Evolutionary conservation across 2,329 filamentous ascomycete species (phyloP).

Genomic region (Penicillium sp.): DNA sequence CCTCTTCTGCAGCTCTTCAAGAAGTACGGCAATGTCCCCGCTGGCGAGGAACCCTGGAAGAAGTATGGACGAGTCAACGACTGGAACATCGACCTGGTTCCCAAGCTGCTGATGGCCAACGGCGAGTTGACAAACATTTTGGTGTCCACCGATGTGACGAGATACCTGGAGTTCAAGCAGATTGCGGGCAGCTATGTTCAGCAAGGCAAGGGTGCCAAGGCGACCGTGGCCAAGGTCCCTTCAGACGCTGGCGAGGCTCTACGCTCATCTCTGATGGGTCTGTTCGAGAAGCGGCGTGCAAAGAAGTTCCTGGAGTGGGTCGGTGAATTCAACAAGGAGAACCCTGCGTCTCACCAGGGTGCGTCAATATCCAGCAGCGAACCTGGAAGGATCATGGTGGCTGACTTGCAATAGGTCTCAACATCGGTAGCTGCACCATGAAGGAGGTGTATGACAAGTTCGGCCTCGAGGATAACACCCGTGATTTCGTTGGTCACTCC

Average conservation of each 20-base stretch:
- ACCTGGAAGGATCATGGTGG: slow-evolving; percentile 1
- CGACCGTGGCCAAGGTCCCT: slow-evolving; percentile 94
- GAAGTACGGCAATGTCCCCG: slow-evolving; percentile 82
- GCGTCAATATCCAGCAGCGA: slow-evolving; percentile 34
- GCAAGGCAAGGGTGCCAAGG: slow-evolving; percentile 78
- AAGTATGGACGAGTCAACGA: slow-evolving; percentile 95
- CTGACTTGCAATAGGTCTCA: slow-evolving; percentile 64
- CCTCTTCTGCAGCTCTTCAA: slow-evolving; percentile 77
- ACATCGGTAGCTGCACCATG: slow-evolving; percentile 81
- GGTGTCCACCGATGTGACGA: slow-evolving; percentile 88
- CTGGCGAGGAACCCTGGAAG: slow-evolving; percentile 92
- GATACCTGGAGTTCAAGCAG: slow-evolving; percentile 90
- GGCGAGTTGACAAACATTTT: slow-evolving; percentile 98
- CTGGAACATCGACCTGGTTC: slow-evolving; percentile 99
- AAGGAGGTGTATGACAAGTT: slow-evolving; percentile 99
- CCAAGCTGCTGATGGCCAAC: slow-evolving; percentile 98
- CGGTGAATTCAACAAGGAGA: slow-evolving; percentile 78
- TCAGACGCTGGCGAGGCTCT: slow-evolving; percentile 90
- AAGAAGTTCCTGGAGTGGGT: slow-evolving; percentile 98
- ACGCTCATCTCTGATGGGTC: slow-evolving; percentile 89
- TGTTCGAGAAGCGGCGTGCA: slow-evolving; percentile 96
- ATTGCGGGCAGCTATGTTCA: slow-evolving; percentile 97
- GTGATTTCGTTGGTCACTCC: slow-evolving; percentile 95
- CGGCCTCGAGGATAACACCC: slow-evolving; percentile 82
- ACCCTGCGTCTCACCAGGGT: slow-evolving; percentile 90